Evolutionary conservation across 192 early-diverging fungal species (phyloP).

Genomic region (Chytriomyces hyalinus): DNA sequence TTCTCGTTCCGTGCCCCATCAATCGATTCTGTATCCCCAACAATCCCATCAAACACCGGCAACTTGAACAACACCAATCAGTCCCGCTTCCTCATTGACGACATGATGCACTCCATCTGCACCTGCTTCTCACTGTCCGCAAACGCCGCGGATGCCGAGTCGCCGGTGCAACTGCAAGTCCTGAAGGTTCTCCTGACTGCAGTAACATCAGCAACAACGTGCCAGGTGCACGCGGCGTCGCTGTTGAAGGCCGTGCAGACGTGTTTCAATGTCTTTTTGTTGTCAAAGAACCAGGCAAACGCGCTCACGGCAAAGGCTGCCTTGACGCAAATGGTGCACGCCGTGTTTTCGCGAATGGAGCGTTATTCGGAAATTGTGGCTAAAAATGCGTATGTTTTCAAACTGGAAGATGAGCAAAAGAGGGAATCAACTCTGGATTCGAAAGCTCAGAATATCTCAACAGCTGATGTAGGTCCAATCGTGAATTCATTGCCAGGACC

Average conservation of each 20-base stretch:
- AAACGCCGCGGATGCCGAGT: conserved; percentile 44
- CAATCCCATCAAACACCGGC: conserved; percentile 5
- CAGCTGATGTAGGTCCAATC: background rate
- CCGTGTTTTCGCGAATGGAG: conserved; percentile 65
- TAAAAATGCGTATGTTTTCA: conserved; percentile 33
- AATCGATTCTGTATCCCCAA: background rate
- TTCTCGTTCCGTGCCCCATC: background rate
- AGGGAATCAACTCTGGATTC: too few species aligned
- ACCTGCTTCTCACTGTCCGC: conserved; percentile 40
- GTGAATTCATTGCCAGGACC: too few species aligned
- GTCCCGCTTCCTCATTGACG: conserved; percentile 59
- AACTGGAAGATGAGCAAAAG: conserved; percentile 28
- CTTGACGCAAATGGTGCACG: conserved; percentile 64
- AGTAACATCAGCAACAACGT: conserved; percentile 52
- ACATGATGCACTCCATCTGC: conserved; percentile 59
- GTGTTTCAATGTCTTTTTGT: conserved; percentile 58
- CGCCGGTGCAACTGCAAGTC: conserved; percentile 61
- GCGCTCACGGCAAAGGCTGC: conserved; percentile 61
- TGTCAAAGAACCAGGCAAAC: conserved; percentile 45
- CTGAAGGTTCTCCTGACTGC: conserved; percentile 62
- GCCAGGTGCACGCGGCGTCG: conserved; percentile 49
- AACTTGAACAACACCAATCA: conserved; percentile 19
- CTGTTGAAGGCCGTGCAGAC: conserved; percentile 58
- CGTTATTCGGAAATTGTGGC: conserved; percentile 51
- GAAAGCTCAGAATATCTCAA: background rate